Evolutionary conservation across 2,329 filamentous ascomycete species (phyloP), one percentile per base, ranked within the genome.

Genomic region (Microdochium nivale): DNA sequence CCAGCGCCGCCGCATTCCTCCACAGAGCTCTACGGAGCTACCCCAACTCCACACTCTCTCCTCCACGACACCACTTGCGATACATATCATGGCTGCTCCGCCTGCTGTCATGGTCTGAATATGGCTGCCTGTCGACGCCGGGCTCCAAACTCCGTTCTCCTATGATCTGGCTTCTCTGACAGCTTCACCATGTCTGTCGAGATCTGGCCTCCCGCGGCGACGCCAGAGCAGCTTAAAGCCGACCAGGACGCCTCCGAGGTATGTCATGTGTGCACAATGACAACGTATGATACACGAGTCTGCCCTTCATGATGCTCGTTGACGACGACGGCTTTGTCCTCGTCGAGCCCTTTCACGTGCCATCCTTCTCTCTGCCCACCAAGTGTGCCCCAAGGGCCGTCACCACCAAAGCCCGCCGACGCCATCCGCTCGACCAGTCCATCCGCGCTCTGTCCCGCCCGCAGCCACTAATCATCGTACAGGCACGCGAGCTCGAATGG

Each of bases 151-250:
- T 44, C 40, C 21, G 23, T 44, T 24, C 16, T 8, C n/a, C 21
- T 44, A 24, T 8, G 3, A 23, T 44, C 40, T 44, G n/a, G 40
- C 40, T 19, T 23, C 13, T 7, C 21, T 11, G 10, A 7, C 21
- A 16, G 40, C 47, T 40, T 55, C 58, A 65, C 54, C 57, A 83
- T 83, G 79, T 80, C 79, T 55, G 65, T 82, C 58, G 76, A 74
- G 57, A 75, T 82, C 69, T 83, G 78, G 78, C 79, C 79, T 65
- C 70, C 70, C 59, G 65, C 81, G 52, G 66, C 76, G 50, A 19
- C 40, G 40, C 70, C 72, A 3, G 69, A 67, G 27, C 72, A 79
- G 59, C 74, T 81, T 66, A 71, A 74, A 69, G 61, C 65, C 60
- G 73, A 74, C 57, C 67, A 73, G 57, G 73, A 74, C 58, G 70